phyloP scores from a whole-genome alignment of 225 moss, liverwort and hornwort species.

The Anthoceros angustus region DNA sequence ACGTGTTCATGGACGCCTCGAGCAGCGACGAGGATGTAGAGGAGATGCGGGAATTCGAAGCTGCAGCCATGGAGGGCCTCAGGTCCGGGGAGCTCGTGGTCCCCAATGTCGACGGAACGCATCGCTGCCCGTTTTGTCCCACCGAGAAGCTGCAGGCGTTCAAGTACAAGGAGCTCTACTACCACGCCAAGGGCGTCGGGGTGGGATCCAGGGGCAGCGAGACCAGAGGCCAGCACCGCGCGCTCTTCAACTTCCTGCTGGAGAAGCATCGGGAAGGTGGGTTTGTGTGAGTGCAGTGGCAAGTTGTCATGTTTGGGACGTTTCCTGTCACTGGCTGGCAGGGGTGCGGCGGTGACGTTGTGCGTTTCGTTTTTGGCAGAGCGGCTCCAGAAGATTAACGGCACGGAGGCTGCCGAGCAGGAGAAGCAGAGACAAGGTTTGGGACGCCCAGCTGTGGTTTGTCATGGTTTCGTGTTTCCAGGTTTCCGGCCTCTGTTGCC shows the following conservation, averaged over 20 bases:
- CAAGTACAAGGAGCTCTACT: slow-evolving; percentile 41
- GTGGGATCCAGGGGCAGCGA: slow-evolving; percentile 27
- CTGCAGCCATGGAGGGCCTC: slow-evolving; percentile 11
- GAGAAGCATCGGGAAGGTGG: slow-evolving; percentile 17
- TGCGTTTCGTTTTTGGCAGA: too few species aligned
- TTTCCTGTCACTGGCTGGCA: not conserved
- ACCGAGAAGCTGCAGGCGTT: slow-evolving; percentile 38
- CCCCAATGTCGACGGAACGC: slow-evolving; percentile 22
- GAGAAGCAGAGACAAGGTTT: not conserved
- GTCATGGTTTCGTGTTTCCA: too few species aligned
- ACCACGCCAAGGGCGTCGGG: slow-evolving; percentile 32
- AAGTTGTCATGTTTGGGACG: not conserved
- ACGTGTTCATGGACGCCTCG: too few species aligned
- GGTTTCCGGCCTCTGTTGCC: too few species aligned
- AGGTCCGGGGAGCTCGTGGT: slow-evolving; percentile 12
- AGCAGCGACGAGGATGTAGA: too few species aligned
- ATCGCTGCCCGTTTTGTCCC: slow-evolving; percentile 36
- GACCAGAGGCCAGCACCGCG: slow-evolving; percentile 28
- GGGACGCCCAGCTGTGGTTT: too few species aligned
- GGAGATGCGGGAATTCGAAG: slow-evolving; percentile 18
- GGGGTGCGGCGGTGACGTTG: too few species aligned
- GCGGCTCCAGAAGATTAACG: not conserved
- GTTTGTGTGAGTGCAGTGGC: not conserved
- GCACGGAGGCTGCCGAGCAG: not conserved
- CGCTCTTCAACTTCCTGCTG: slow-evolving; percentile 20